phyloP scores from a whole-genome alignment of 495 filamentous ascomycete genomes.

The Penicillium canescens region DNA sequence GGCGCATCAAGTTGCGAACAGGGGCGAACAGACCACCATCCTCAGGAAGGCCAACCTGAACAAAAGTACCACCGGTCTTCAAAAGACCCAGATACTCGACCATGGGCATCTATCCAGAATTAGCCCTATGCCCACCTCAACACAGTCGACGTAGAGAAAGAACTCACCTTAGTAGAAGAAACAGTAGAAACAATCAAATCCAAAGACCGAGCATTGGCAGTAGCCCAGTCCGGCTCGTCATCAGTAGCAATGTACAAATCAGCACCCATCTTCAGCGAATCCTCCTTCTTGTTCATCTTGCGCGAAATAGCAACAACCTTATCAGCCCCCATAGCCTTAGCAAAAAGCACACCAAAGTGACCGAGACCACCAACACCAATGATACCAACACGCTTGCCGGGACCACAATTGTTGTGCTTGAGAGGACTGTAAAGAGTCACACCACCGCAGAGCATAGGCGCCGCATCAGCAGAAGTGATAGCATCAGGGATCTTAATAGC shows the following conservation, averaged over 20 bases:
- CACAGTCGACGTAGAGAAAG: background rate
- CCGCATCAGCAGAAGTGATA: constrained; percentile 58
- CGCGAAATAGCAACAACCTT: constrained; percentile 80
- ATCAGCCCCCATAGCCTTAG: constrained; percentile 70
- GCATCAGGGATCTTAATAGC: constrained; percentile 76
- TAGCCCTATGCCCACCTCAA: background rate
- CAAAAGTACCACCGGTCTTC: constrained; percentile 66
- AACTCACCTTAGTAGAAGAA: constrained; percentile 56
- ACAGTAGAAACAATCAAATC: constrained; percentile 86
- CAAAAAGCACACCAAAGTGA: constrained; percentile 63
- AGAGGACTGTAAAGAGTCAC: constrained; percentile 78
- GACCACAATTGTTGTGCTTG: constrained; percentile 70
- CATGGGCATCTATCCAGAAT: constrained; percentile 63
- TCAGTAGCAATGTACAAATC: constrained; percentile 80
- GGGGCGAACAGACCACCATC: constrained; percentile 62
- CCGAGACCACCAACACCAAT: constrained; percentile 84
- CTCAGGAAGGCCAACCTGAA: constrained; percentile 77
- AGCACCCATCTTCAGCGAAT: constrained; percentile 62
- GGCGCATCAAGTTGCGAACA: constrained; percentile 65
- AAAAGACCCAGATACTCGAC: constrained; percentile 67
- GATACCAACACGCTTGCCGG: constrained; percentile 81
- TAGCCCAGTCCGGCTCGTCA: constrained; percentile 74
- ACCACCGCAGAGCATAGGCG: constrained; percentile 86
- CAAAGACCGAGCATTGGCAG: constrained; percentile 61
- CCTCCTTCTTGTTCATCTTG: constrained; percentile 62